These are phyloP conservation scores for Cyclotella sp. DNA, from an alignment of 108 stramenopile genomes.

Conservation along the genomic window DNA sequence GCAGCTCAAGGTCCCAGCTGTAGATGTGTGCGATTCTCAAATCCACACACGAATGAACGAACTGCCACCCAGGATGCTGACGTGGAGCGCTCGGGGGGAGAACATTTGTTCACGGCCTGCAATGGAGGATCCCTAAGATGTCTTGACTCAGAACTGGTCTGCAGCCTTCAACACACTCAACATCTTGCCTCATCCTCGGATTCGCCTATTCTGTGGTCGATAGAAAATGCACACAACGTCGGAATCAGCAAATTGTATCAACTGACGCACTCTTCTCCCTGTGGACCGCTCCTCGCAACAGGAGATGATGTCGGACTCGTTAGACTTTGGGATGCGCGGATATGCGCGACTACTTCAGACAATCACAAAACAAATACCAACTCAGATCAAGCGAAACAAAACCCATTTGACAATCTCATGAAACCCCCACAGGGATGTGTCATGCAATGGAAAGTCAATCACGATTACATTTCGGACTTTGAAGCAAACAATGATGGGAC, in stretches of 20 bases:
- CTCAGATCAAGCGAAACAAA: background rate
- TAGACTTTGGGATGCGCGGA: slow-evolving; percentile 80
- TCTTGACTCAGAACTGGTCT: slow-evolving; percentile 67
- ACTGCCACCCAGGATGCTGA: slow-evolving; percentile 4
- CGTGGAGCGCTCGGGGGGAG: slow-evolving; percentile 38
- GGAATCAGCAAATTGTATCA: slow-evolving; percentile 69
- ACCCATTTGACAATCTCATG: slow-evolving; percentile 54
- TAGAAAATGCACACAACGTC: slow-evolving; percentile 60
- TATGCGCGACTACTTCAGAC: background rate
- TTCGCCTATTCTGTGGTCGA: slow-evolving; percentile 63
- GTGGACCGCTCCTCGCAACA: slow-evolving; percentile 65
- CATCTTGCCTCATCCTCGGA: background rate
- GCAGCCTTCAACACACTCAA: slow-evolving; percentile 41
- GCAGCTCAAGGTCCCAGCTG: slow-evolving; percentile 57
- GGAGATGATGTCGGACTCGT: slow-evolving; percentile 88
- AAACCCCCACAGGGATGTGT: slow-evolving; percentile 65
- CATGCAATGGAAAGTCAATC: slow-evolving; percentile 73
- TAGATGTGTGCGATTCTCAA: slow-evolving; percentile 70
- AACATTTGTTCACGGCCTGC: slow-evolving; percentile 71
- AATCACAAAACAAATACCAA: slow-evolving; percentile 6
- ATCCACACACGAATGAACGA: background rate
- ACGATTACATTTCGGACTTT: slow-evolving; percentile 88
- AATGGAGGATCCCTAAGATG: slow-evolving; percentile 68
- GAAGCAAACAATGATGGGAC: slow-evolving; percentile 65
- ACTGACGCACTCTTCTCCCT: slow-evolving; percentile 49